Base-by-base conservation (phyloP, 2,329 filamentous ascomycete genomes). In the Sporothrix brunneoviolacea region DNA sequence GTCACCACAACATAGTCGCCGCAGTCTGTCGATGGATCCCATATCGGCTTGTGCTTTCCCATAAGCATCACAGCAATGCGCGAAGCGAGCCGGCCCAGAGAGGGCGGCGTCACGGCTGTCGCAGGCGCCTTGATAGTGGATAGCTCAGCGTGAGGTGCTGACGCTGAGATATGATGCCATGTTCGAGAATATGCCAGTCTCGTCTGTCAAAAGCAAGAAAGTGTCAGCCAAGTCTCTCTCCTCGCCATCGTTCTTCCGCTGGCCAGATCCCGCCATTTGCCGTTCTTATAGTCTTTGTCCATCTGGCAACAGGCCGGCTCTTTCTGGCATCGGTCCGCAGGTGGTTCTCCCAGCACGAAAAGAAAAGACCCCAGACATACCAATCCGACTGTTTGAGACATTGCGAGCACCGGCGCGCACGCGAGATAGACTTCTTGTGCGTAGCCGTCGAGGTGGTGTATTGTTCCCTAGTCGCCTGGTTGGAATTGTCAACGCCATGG, bases 41-140 rank as follows among this genome's bases (percentile, higher is more conserved):
- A 98, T 68, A 93, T 95, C 19, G 93, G 93, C 73, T 98, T 98
- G 79, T 98, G 86, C 77, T 98, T 98, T 72, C 93, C 93, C 91
- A 97, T 96, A 47, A 96, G 82, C 54, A 88, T 76, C 48, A 84
- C 75, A 55, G 91, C 91, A 68, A 96, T 95, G 56, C 86, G 83
- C 48, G 86, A 89, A 55, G 91, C 91, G 46, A 96, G 78, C 37
- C 91, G 89, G 60, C 91, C 91, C 36, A 96, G 84, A n/a, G 89
- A 83, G 13, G 90, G 89, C 16, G 82, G 77, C 18, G 82, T 82
- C 21, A 82, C 67, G 59, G 74, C 70, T 28, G 64, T 66, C 3
- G 66, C 58, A 60, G 76, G 65, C 68, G 75, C 54, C 70, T 83
- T 60, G 71, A 82, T 61, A 1, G 71, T 72, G 52, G 63, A 67